These are phyloP conservation scores for Xylaria castorea DNA, from an alignment of 495 filamentous ascomycete genomes.

Conservation along the genomic window DNA sequence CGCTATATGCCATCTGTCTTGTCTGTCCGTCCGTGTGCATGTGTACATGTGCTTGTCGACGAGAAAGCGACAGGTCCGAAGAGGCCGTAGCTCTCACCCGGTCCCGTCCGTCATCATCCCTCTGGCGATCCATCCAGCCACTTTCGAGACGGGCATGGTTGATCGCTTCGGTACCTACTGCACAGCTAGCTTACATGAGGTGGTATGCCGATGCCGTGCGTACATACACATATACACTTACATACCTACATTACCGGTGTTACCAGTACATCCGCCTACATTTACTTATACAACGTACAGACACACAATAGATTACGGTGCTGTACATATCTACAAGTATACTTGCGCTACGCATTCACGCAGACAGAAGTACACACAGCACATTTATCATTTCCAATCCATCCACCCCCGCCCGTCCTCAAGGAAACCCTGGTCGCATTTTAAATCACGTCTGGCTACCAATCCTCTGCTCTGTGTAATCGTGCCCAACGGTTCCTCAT, in stretches of 20 bases:
- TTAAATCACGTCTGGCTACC: conserved; percentile 5
- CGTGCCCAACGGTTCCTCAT: conserved; percentile 9
- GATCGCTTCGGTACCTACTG: conserved; percentile 7
- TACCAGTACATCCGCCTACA: not conserved
- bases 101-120: conserved; percentile 7
- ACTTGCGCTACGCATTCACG: conserved; percentile 1
- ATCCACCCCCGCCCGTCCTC: not conserved
- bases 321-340: conserved; percentile 7
- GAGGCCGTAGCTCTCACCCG: not conserved
- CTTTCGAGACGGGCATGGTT: not conserved
- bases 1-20: not conserved
- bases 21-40: not conserved
- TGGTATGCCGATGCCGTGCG: conserved; percentile 27
- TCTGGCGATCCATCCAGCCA: conserved; percentile 3
- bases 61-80: conserved; percentile 13
- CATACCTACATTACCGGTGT: not conserved
- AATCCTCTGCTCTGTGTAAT: conserved; percentile 8
- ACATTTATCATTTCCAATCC: conserved; percentile 17
- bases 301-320: not conserved
- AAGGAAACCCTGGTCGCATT: conserved; percentile 12
- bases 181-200: conserved; percentile 15
- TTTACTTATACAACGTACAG: not conserved
- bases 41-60: conserved; percentile 7
- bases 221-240: conserved; percentile 16
- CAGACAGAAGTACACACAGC: not conserved